A percentile compares a stretch with the other conserved stretches of the same genome.
phyloP scores from a whole-genome alignment of 305 asterid species.

The Nicotiana rustica region DNA sequence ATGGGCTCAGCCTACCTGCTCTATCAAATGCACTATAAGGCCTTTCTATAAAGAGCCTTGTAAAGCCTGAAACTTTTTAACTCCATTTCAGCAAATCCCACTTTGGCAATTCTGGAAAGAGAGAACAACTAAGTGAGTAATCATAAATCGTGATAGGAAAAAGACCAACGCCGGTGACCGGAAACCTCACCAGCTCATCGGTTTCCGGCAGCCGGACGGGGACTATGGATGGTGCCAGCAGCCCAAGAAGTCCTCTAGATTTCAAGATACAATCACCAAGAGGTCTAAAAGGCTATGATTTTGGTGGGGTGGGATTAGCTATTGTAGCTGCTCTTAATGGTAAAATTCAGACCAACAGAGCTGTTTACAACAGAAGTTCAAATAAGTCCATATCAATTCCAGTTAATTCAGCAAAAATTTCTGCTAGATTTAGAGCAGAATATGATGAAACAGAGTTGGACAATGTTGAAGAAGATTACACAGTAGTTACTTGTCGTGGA shows the following conservation, averaged over 20 bases:
- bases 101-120: not conserved
- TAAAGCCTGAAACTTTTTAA: not conserved
- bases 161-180: conserved; percentile 19
- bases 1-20: conserved; percentile 4
- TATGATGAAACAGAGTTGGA: conserved; percentile 9
- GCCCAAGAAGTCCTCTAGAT: conserved; percentile 31
- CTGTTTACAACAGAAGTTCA: not conserved
- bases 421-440: not conserved
- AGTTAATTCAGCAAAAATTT: not conserved
- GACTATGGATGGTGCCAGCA: conserved; percentile 5
- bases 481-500: conserved; percentile 2
- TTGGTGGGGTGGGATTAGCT: conserved; percentile 30
- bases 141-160: not conserved
- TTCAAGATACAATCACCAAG: conserved; percentile 30
- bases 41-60: not conserved
- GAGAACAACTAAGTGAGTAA: not conserved
- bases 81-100: not conserved
- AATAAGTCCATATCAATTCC: not conserved
- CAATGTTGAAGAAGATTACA: conserved; percentile 14
- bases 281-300: conserved; percentile 1
- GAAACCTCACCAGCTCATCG: not conserved
- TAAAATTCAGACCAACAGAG: not conserved
- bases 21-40: not conserved
- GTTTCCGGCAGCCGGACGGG: not conserved
- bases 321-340: conserved; percentile 26